Evolutionary conservation across 345 rosid species (phyloP).

Genomic region (Pistacia integerrima): DNA sequence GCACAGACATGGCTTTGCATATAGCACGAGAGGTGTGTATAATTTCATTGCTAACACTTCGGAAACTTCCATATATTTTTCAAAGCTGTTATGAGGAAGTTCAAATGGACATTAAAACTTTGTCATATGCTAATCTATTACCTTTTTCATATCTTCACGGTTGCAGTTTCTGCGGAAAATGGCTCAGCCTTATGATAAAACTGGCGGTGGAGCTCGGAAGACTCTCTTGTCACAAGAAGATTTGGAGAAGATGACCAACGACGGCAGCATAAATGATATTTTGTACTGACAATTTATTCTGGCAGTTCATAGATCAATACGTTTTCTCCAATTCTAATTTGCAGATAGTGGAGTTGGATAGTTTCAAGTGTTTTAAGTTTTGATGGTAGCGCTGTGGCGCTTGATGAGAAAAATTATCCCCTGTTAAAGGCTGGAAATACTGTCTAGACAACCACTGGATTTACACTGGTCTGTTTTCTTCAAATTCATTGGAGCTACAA

Average conservation of each 20-base stretch:
- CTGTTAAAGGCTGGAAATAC: not conserved
- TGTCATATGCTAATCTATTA: not conserved
- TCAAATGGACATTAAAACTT: not conserved
- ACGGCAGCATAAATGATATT: conserved; percentile 51
- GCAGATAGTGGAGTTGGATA: not conserved
- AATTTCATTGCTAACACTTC: not conserved
- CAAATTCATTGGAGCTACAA: not conserved
- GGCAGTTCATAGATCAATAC: not conserved
- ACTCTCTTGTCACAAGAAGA: conserved; percentile 88
- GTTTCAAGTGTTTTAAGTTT: not conserved
- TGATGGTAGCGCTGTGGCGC: not conserved
- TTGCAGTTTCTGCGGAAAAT: conserved; percentile 86
- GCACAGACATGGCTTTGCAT: conserved; percentile 97
- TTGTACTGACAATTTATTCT: conserved; percentile 16
- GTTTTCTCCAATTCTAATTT: not conserved
- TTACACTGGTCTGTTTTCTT: not conserved
- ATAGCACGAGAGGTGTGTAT: conserved; percentile 81
- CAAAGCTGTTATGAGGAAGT: not conserved
- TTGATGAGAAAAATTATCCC: not conserved
- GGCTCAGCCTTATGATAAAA: conserved; percentile 96
- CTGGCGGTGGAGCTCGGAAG: conserved; percentile 56
- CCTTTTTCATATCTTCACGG: not conserved
- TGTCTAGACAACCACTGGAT: not conserved
- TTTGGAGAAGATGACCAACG: conserved; percentile 74
- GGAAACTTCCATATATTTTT: not conserved